Conservation (phyloP, 768 basidiomycete genomes). For the Psilocybe cubensis region DNA sequence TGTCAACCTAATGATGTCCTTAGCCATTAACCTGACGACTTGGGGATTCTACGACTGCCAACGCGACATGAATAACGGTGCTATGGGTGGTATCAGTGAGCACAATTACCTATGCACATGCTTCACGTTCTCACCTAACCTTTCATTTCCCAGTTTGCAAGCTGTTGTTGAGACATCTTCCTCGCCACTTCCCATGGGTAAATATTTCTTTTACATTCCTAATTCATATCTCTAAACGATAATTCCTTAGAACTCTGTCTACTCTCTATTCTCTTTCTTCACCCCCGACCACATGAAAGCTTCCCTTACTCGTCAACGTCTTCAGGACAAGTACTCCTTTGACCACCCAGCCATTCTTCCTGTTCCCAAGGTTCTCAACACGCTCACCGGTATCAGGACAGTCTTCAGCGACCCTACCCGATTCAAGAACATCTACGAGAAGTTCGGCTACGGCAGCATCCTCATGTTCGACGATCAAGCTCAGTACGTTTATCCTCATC, state of each 20-base stretch:
- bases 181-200: slow-evolving; percentile 8
- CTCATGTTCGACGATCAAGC: slow-evolving; percentile 39
- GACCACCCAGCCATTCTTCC: background rate
- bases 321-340: slow-evolving; percentile 11
- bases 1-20: background rate
- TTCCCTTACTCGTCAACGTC: background rate
- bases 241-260: slow-evolving; percentile 4
- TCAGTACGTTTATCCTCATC: slow-evolving; percentile 24
- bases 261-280: slow-evolving; percentile 10
- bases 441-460: slow-evolving; percentile 44
- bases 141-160: background rate
- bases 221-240: background rate
- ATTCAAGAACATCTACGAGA: slow-evolving; percentile 42
- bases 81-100: slow-evolving; percentile 1
- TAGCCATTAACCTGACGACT: slow-evolving; percentile 7
- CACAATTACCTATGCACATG: too few species aligned
- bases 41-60: slow-evolving; percentile 11
- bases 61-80: slow-evolving; percentile 12
- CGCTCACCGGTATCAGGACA: slow-evolving; percentile 30
- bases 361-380: slow-evolving; percentile 4
- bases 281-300: slow-evolving; percentile 10
- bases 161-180: slow-evolving; percentile 4
- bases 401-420: slow-evolving; percentile 28
- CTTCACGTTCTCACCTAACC: background rate
- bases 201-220: background rate